Percentiles rank a stretch among this genome's conserved stretches.
phyloP scores from a whole-genome alignment of 2,329 filamentous ascomycete genomes.

The Trichoderma guizhouense region DNA sequence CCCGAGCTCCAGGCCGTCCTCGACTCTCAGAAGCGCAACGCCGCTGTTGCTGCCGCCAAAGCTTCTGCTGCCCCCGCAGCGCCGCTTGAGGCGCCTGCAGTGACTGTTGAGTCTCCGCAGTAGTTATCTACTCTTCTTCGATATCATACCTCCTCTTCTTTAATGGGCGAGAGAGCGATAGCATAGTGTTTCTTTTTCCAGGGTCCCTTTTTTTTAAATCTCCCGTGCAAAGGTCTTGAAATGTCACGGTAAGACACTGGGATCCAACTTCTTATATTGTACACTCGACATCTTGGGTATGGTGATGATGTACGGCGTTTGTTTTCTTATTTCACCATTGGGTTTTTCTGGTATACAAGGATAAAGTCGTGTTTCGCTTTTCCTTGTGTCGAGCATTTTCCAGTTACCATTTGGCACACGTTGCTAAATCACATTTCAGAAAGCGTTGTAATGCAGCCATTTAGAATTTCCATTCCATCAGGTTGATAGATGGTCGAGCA shows the following conservation, averaged over 20 bases:
- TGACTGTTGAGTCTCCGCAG: slow-evolving; percentile 27
- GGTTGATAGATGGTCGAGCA: not conserved
- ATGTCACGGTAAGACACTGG: not conserved
- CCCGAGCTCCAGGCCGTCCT: slow-evolving; percentile 56
- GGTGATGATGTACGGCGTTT: slow-evolving; percentile 29
- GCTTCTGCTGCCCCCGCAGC: slow-evolving; percentile 7
- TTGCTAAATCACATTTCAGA: not conserved
- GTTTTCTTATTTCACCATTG: not conserved
- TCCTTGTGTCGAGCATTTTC: not conserved
- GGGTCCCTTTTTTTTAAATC: not conserved
- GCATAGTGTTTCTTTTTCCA: not conserved
- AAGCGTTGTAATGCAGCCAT: not conserved
- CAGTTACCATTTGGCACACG: not conserved
- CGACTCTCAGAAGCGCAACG: slow-evolving; percentile 52
- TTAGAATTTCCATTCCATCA: not conserved
- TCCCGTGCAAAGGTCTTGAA: not conserved
- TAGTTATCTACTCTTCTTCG: slow-evolving; percentile 16
- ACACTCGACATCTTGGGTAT: slow-evolving; percentile 18
- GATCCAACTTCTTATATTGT: not conserved
- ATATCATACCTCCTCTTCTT: not conserved
- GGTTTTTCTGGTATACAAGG: not conserved
- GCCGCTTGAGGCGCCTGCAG: slow-evolving; percentile 12
- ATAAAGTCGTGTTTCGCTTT: not conserved
- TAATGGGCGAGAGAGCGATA: not conserved
- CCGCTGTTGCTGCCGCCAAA: slow-evolving; percentile 40